These are phyloP conservation scores for Letharia columbiana DNA, from an alignment of 495 filamentous ascomycete species.

Conservation along the genomic window DNA sequence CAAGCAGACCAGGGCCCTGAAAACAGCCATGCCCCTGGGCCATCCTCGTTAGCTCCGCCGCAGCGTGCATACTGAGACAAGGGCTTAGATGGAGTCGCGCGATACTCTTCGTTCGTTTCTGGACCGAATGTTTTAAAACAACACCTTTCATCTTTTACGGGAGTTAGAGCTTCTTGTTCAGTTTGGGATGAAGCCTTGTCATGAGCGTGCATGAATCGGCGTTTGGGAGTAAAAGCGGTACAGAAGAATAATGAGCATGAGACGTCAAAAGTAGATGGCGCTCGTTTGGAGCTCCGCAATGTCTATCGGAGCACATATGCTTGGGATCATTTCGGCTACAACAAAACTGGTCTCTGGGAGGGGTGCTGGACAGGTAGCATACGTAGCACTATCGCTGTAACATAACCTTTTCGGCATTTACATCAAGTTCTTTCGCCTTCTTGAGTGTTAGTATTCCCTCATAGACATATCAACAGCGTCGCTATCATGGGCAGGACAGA, in stretches of 20 bases:
- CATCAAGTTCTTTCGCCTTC: background rate
- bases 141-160: background rate
- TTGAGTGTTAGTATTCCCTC: too few relatives aligned
- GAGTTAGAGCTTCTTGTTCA: background rate
- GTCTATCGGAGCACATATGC: background rate
- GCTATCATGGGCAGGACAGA: too few relatives aligned
- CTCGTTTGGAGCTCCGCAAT: background rate
- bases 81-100: background rate
- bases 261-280: background rate
- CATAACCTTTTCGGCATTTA: background rate
- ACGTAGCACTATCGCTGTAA: too few relatives aligned
- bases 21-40: slow-evolving; percentile 31
- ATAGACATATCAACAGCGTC: too few relatives aligned
- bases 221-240: background rate
- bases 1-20: slow-evolving; percentile 46
- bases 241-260: background rate
- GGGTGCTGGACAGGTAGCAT: background rate
- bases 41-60: slow-evolving; percentile 17
- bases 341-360: background rate
- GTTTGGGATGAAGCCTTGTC: background rate
- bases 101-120: background rate
- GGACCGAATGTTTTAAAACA: background rate
- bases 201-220: background rate
- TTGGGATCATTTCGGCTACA: background rate
- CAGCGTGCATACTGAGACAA: slow-evolving; percentile 10